Percentiles rank a stretch among this genome's conserved stretches.
Conservation (phyloP, 1,139 yeast genomes). For the Ogataea hybrid region DNA sequence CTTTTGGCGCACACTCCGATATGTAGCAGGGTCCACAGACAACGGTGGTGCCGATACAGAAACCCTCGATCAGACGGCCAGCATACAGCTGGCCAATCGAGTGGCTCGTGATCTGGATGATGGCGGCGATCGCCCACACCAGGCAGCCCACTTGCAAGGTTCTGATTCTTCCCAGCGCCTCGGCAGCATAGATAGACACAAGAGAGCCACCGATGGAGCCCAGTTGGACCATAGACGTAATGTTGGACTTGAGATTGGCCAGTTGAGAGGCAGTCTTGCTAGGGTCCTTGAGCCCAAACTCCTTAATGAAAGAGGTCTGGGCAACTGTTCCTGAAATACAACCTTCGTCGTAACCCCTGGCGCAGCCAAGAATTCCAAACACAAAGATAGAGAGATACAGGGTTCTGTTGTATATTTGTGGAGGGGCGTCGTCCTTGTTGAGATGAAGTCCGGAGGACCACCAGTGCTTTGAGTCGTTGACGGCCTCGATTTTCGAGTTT, state of each 20-base stretch:
- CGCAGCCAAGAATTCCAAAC: conserved; percentile 58
- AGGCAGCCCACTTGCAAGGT: conserved; percentile 44
- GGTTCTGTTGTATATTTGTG: conserved; percentile 47
- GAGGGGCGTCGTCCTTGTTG: conserved; percentile 43
- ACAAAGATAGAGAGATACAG: conserved; percentile 48
- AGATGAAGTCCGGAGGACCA: conserved; percentile 5
- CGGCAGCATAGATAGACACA: conserved; percentile 49
- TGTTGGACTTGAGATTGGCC: conserved; percentile 52
- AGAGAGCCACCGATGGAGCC: conserved; percentile 60
- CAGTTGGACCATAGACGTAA: conserved; percentile 60
- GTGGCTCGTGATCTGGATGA: conserved; percentile 47
- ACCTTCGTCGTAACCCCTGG: conserved; percentile 65
- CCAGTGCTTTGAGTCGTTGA: not conserved
- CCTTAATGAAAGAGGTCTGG: conserved; percentile 41
- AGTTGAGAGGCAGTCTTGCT: conserved; percentile 36
- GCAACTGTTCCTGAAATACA: conserved; percentile 46
- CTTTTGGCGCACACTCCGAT: conserved; percentile 52
- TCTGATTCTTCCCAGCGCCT: conserved; percentile 53
- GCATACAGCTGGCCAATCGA: conserved; percentile 50
- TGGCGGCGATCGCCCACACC: conserved; percentile 46
- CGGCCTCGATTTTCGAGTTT: conserved; percentile 12
- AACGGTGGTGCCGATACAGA: conserved; percentile 57
- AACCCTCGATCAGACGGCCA: conserved; percentile 48
- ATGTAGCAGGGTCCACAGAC: conserved; percentile 56
- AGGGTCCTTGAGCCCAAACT: conserved; percentile 47